These are phyloP conservation scores for Orbilia blumenaviensis DNA, from an alignment of 2,329 filamentous ascomycete genomes.

Conservation along the genomic window DNA sequence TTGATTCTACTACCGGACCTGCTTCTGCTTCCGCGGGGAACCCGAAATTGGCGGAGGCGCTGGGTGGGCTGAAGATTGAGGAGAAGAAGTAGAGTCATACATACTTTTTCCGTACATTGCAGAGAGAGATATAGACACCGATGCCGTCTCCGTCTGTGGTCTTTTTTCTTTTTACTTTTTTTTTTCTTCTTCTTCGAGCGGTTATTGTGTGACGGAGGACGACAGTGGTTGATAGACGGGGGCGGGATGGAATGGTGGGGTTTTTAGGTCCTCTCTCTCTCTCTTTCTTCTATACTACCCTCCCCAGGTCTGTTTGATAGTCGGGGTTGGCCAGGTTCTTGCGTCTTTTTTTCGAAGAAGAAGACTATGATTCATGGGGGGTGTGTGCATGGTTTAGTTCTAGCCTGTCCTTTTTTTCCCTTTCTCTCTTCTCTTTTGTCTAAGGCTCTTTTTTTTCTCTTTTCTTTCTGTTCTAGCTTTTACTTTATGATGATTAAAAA, in stretches of 20 bases:
- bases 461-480: not conserved
- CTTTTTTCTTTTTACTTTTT: not conserved
- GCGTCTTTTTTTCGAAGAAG: not conserved
- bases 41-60: constrained; percentile 28
- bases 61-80: constrained; percentile 29
- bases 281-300: not conserved
- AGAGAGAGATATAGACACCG: no score
- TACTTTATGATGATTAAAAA: not conserved
- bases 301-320: no score
- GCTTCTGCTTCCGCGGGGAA: constrained; percentile 5
- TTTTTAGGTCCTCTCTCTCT: not conserved
- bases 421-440: not conserved
- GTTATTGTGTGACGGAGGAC: constrained; percentile 12
- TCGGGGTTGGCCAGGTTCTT: not conserved
- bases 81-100: constrained; percentile 13
- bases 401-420: no score
- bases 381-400: no score
- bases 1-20: no score
- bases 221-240: not conserved
- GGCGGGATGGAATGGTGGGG: constrained; percentile 5
- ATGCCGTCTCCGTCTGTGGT: not conserved
- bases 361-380: not conserved
- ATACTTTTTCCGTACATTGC: no score
- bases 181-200: not conserved
- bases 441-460: not conserved